Percentiles rank a stretch among this genome's conserved stretches.
These are phyloP conservation scores for Clarireedia hainanense DNA, from an alignment of 2,329 filamentous ascomycete species.

Conservation along the genomic window DNA sequence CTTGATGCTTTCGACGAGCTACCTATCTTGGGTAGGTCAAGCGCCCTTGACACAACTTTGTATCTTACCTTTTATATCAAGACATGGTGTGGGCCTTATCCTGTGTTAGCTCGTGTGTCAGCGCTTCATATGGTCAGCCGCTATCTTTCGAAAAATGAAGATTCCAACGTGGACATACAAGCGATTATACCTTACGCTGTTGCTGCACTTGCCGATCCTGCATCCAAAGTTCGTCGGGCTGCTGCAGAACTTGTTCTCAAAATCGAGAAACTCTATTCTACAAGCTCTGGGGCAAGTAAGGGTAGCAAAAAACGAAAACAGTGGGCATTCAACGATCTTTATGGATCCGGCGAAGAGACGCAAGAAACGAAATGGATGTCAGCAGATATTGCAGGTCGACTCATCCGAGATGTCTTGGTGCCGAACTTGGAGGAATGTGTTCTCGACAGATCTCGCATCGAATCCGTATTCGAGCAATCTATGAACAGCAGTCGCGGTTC, in stretches of 20 bases:
- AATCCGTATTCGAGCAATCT: slow-evolving; percentile 51
- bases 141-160: slow-evolving; percentile 44
- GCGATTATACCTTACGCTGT: slow-evolving; percentile 76
- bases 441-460: slow-evolving; percentile 66
- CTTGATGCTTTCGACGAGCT: slow-evolving; percentile 36
- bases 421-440: slow-evolving; percentile 79
- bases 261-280: slow-evolving; percentile 42
- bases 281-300: slow-evolving; percentile 32
- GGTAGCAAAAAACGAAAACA: slow-evolving; percentile 32
- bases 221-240: slow-evolving; percentile 67
- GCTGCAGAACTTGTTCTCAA: slow-evolving; percentile 60
- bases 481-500: slow-evolving; percentile 46
- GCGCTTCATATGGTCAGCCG: slow-evolving; percentile 60
- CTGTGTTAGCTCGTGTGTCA: slow-evolving; percentile 58
- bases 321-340: slow-evolving; percentile 60
- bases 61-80: slow-evolving; percentile 70
- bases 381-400: slow-evolving; percentile 46
- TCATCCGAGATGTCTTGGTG: slow-evolving; percentile 60
- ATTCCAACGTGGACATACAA: slow-evolving; percentile 59
- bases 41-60: slow-evolving; percentile 52
- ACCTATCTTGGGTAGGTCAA: slow-evolving; percentile 45
- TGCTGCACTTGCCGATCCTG: slow-evolving; percentile 65
- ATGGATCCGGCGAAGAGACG: slow-evolving; percentile 46
- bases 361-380: slow-evolving; percentile 48
- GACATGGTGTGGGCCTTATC: slow-evolving; percentile 65